These are phyloP conservation scores for Leccinellum rugosiceps DNA, from an alignment of 768 basidiomycete genomes.

Conservation along the genomic window DNA sequence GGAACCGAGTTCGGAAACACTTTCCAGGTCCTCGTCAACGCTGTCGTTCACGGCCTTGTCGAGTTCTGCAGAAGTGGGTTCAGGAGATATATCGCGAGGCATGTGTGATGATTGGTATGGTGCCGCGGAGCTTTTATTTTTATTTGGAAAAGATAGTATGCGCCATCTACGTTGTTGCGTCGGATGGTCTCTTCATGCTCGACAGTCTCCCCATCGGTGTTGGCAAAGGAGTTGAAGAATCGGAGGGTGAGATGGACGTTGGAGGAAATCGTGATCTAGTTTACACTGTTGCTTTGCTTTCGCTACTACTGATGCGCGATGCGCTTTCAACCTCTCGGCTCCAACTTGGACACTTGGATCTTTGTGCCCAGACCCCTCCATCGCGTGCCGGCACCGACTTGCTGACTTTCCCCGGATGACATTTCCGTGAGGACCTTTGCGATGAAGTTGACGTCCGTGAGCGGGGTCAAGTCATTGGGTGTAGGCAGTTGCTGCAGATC, in stretches of 20 bases:
- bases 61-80: not conserved
- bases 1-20: not conserved
- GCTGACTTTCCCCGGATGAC: conserved; percentile 54
- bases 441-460: conserved; percentile 86
- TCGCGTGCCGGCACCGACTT: conserved; percentile 64
- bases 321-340: conserved; percentile 3
- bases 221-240: too few relatives aligned
- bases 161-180: too few relatives aligned
- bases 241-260: conserved; percentile 53
- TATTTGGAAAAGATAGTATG: too few relatives aligned
- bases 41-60: not conserved
- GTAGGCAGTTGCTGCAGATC: conserved; percentile 57
- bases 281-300: not conserved
- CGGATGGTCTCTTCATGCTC: too few relatives aligned
- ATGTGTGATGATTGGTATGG: too few relatives aligned
- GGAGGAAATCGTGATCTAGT: conserved; percentile 24
- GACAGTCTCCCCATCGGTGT: too few relatives aligned
- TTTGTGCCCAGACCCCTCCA: conserved; percentile 82
- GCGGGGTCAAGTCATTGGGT: conserved; percentile 78
- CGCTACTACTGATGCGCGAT: not conserved
- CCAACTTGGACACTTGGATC: conserved; percentile 46
- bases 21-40: not conserved
- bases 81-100: not conserved
- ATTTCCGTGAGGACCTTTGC: conserved; percentile 65
- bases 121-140: too few relatives aligned